Conservation (phyloP, 371 early-diverging fungal species). For the Saksenaea oblongispora region DNA sequence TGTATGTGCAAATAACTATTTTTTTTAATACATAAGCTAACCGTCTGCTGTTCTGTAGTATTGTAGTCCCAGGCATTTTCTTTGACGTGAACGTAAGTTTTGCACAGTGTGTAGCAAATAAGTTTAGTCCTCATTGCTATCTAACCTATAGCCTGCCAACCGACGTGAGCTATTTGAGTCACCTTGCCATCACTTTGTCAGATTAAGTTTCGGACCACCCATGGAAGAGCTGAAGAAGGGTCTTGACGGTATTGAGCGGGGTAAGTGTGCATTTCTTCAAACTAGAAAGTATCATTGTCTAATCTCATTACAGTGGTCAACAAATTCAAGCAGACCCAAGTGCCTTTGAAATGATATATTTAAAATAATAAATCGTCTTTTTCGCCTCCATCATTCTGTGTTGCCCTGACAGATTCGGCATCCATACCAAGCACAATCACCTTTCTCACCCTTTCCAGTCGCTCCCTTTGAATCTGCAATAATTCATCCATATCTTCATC, state of each 20-base stretch:
- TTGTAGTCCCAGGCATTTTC: conserved; percentile 53
- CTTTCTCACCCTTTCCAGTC: conserved; percentile 41
- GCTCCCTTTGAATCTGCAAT: conserved; percentile 42
- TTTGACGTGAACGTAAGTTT: conserved; percentile 52
- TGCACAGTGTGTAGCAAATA: neutral
- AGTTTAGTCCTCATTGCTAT: neutral
- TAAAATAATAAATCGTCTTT: conserved; percentile 50
- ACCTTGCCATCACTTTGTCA: conserved; percentile 54
- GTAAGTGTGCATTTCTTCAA: conserved; percentile 6
- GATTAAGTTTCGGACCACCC: conserved; percentile 52
- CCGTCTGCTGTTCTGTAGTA: too few species aligned
- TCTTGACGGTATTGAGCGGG: conserved; percentile 46
- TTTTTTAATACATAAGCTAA: too few species aligned
- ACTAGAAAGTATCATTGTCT: neutral
- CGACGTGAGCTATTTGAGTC: conserved; percentile 53
- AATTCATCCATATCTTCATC: conserved; percentile 50
- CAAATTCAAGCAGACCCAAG: conserved; percentile 2
- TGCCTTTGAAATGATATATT: conserved; percentile 4
- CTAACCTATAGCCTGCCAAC: conserved; percentile 33
- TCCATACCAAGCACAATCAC: conserved; percentile 48
- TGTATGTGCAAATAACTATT: too few species aligned
- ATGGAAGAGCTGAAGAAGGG: conserved; percentile 45
- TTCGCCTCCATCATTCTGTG: conserved; percentile 21
- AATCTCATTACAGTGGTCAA: neutral
- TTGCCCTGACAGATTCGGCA: conserved; percentile 36